phyloP scores from a whole-genome alignment of 108 stramenopile genomes.

The Hondaea fermentalgiana region DNA sequence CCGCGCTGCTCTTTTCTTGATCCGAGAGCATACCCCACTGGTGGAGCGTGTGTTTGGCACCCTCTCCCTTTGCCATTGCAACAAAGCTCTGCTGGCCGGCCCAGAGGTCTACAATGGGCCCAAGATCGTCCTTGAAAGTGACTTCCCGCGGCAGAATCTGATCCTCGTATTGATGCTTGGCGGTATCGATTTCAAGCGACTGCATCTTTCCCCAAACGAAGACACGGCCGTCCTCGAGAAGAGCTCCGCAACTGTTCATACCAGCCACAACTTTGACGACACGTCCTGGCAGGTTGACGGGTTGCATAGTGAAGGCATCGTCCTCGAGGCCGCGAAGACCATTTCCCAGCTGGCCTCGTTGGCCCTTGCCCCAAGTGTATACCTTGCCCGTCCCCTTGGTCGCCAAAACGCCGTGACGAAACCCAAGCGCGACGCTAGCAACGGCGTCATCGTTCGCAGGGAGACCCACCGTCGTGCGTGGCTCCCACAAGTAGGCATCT shows the following conservation, averaged over 20 bases:
- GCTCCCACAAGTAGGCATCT: background rate
- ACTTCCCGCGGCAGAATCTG: background rate
- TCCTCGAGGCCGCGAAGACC: background rate
- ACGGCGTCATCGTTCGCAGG: background rate
- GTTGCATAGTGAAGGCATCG: background rate
- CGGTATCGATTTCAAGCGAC: background rate
- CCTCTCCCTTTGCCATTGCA: background rate
- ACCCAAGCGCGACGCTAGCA: background rate
- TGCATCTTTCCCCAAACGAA: slow-evolving; percentile 1
- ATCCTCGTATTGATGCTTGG: background rate
- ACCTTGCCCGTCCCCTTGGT: background rate
- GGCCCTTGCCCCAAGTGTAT: background rate
- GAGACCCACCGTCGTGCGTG: background rate
- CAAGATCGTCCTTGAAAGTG: background rate
- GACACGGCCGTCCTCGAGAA: background rate
- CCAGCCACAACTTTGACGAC: background rate
- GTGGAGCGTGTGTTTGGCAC: background rate
- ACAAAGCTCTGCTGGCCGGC: background rate
- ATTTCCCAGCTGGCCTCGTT: background rate
- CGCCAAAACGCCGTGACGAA: background rate
- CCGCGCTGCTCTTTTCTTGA: background rate
- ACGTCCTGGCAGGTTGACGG: background rate
- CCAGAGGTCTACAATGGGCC: background rate
- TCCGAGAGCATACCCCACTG: slow-evolving; percentile 1
- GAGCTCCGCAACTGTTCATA: background rate